phyloP scores from a whole-genome alignment of 805 yeast species.

The Monosporozyma solicola region DNA sequence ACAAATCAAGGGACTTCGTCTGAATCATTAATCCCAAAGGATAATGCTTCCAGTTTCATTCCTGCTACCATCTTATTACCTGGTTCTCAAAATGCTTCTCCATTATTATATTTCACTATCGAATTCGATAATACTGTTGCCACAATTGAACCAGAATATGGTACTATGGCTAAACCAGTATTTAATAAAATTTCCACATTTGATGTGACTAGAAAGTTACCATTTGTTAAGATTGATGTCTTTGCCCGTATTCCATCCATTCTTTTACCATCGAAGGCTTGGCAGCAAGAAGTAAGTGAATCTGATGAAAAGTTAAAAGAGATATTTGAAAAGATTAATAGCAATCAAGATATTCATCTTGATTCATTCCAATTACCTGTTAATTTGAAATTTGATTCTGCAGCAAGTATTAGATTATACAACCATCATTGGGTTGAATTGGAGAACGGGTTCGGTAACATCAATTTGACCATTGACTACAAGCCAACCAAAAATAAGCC shows the following conservation, averaged over 20 bases:
- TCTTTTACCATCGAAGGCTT: conserved; percentile 38
- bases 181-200: conserved; percentile 89
- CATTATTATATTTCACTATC: conserved; percentile 74
- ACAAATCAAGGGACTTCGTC: conserved; percentile 28
- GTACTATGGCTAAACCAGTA: conserved; percentile 65
- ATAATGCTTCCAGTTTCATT: conserved; percentile 29
- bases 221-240: conserved; percentile 63
- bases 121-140: conserved; percentile 95
- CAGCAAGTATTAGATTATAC: conserved; percentile 46
- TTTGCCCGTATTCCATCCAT: conserved; percentile 71
- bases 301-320: conserved; percentile 21
- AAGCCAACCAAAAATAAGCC: conserved; percentile 59
- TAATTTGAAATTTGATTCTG: conserved; percentile 41
- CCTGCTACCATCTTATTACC: conserved; percentile 52
- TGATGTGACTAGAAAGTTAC: conserved; percentile 63
- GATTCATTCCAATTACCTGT: conserved; percentile 63
- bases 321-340: conserved; percentile 30
- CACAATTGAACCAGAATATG: conserved; percentile 76
- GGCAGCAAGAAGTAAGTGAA: conserved; percentile 25
- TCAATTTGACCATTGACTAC: conserved; percentile 59
- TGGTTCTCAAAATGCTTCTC: conserved; percentile 44
- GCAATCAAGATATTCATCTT: conserved; percentile 60
- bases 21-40: conserved; percentile 28
- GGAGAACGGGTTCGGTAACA: conserved; percentile 38
- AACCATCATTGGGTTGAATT: conserved; percentile 52